Evolutionary conservation across 2,329 filamentous ascomycete genomes (phyloP), one percentile per base, ranked within the genome.

Genomic region (Aureobasidium lini): DNA sequence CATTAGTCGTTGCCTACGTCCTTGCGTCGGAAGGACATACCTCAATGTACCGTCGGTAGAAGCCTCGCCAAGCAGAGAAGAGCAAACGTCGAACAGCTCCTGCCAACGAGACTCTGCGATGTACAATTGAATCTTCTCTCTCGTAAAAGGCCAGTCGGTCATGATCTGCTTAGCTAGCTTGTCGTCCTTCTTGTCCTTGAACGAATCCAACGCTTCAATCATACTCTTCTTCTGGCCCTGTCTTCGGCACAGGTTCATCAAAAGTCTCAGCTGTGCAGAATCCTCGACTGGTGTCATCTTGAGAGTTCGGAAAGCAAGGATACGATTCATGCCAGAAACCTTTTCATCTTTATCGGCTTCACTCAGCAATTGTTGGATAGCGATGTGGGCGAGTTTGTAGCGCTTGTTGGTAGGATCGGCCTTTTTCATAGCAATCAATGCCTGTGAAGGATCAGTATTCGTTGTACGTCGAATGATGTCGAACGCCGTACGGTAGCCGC

Each of bases 361-460:
- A n/a, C 42, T 54, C 4, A 54, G 15, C 1, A 61, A 15, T 28
- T 61, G 59, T 31, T 57, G 59, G 11, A 61, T 29, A 15, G 59
- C 59, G n/a, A 61, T 57, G 32, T 72, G 70, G 2, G 70, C 70
- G 64, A 72, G 66, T 60, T 70, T 71, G 18, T 69, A 61, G 6
- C 64, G 60, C 11, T 67, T 62, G 58, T 72, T 68, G 54, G 63
- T 64, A 0, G 69, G 69, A 52, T 66, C 63, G 7, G 67, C 54
- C 10, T 64, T 64, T 54, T 71, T 72, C 52, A 71, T 57, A 46
- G 69, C 67, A 29, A 72, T 70, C 31, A 72, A 61, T 11, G 69
- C 62, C 59, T 71, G 67, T 43, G 34, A 43, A 36, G 34, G 7
- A 28, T 60, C 37, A 60, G 50, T 29, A 43, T 43, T 9, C 2